These are phyloP conservation scores for Sarcocystis neurona DNA, from an alignment of 169 alveolate species.

Conservation along the genomic window DNA sequence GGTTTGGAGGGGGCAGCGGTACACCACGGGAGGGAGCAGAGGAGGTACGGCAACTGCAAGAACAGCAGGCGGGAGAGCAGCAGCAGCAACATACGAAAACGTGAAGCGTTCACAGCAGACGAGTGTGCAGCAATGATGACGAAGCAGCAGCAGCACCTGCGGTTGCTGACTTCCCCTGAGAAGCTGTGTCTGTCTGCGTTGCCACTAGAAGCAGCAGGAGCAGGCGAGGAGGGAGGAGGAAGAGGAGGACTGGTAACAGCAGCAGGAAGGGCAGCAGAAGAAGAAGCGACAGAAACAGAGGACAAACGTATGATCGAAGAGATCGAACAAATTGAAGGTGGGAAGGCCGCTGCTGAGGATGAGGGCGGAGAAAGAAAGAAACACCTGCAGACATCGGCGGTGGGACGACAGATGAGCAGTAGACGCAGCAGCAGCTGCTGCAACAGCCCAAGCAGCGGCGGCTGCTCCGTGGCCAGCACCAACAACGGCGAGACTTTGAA, in stretches of 20 bases:
- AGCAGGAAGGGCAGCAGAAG: neutral
- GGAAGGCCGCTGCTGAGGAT: neutral
- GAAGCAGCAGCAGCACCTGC: neutral
- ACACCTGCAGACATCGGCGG: too few relatives aligned
- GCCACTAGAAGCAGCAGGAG: neutral
- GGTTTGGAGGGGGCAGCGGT: neutral
- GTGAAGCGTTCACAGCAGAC: neutral
- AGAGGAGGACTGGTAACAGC: neutral
- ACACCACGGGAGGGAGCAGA: neutral
- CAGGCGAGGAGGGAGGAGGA: neutral
- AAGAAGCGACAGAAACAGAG: neutral
- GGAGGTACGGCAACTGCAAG: neutral
- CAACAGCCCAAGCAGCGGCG: slow-evolving; percentile 10
- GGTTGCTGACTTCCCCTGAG: neutral
- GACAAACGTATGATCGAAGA: neutral
- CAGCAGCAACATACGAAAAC: neutral
- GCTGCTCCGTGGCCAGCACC: neutral
- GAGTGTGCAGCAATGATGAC: neutral
- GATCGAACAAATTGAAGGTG: neutral
- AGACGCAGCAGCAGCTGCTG: neutral
- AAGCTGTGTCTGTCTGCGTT: neutral
- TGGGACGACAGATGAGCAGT: too few relatives aligned
- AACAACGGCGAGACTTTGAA: neutral
- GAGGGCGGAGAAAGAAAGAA: too few relatives aligned
- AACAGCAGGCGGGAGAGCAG: neutral